These are phyloP conservation scores for Saturnispora dispora DNA, from an alignment of 805 yeast species.

Conservation along the genomic window DNA sequence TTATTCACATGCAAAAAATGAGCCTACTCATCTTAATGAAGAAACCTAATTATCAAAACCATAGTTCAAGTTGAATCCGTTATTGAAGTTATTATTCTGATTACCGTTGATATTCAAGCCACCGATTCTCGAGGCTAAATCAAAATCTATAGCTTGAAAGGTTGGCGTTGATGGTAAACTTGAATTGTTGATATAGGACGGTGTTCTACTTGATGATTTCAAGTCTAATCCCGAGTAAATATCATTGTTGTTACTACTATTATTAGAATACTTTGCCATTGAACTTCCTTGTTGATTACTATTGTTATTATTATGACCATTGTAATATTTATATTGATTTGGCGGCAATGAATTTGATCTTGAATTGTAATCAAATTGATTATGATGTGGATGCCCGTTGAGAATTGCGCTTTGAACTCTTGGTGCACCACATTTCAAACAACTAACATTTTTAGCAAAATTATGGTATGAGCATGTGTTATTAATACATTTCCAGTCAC, in stretches of 20 bases:
- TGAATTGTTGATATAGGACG: background rate
- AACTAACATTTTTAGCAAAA: conserved; percentile 81
- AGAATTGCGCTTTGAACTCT: conserved; percentile 31
- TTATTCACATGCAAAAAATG: background rate
- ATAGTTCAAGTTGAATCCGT: conserved; percentile 2
- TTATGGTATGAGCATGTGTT: conserved; percentile 81
- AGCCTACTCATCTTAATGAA: background rate
- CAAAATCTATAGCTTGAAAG: conserved; percentile 7
- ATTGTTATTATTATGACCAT: background rate
- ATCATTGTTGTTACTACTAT: background rate
- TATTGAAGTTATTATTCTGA: background rate
- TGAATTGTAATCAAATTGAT: conserved; percentile 12
- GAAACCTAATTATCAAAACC: background rate
- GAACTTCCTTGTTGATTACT: background rate
- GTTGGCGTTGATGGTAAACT: conserved; percentile 5
- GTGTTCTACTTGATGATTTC: background rate
- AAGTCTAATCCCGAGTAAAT: background rate
- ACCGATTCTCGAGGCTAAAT: conserved; percentile 15
- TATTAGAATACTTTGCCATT: background rate
- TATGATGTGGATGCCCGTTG: conserved; percentile 24
- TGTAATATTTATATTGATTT: conserved; percentile 2
- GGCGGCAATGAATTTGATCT: conserved; percentile 12
- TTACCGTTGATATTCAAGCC: conserved; percentile 13
- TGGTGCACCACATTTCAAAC: conserved; percentile 83
- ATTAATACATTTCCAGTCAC: conserved; percentile 88